Evolutionary conservation across 352 stramenopile species (phyloP).

Genomic region (Globisporangium paddicum): DNA sequence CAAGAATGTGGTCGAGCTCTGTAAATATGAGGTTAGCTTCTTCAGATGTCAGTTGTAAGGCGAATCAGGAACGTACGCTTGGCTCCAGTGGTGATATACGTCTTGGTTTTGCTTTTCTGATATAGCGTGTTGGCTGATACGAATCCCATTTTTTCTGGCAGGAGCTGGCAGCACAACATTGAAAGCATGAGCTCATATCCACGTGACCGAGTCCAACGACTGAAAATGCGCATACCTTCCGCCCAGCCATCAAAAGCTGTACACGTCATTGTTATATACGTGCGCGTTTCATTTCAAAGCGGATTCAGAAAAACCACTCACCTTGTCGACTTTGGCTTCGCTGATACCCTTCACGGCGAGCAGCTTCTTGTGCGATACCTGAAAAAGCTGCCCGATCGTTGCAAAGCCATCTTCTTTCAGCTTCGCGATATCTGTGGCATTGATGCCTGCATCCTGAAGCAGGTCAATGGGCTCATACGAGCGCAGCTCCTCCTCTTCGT

Average conservation of each 20-base stretch:
- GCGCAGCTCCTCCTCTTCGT: conserved; percentile 47
- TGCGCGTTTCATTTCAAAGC: not conserved
- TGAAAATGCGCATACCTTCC: conserved; percentile 35
- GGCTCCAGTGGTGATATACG: conserved; percentile 76
- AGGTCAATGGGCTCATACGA: conserved; percentile 75
- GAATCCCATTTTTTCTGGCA: conserved; percentile 73
- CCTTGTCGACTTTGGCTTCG: conserved; percentile 86
- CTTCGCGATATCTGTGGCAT: conserved; percentile 68
- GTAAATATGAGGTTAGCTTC: conserved; percentile 2
- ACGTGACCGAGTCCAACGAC: not conserved
- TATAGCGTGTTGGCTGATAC: conserved; percentile 66
- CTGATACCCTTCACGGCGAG: conserved; percentile 85
- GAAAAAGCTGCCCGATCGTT: conserved; percentile 78
- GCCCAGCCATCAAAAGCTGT: conserved; percentile 67
- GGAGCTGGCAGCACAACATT: conserved; percentile 24
- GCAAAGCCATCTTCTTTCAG: conserved; percentile 77
- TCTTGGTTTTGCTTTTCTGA: conserved; percentile 61
- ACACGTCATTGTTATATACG: not conserved
- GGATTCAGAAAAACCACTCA: conserved; percentile 12
- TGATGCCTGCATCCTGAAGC: conserved; percentile 72
- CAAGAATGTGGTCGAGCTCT: conserved; percentile 85
- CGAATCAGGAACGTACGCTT: conserved; percentile 30
- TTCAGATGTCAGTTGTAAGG: conserved; percentile 6
- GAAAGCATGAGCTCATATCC: not conserved
- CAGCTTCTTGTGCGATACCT: conserved; percentile 63